These are phyloP conservation scores for Saitozyma sp. DNA, from an alignment of 768 basidiomycete species.

Conservation along the genomic window DNA sequence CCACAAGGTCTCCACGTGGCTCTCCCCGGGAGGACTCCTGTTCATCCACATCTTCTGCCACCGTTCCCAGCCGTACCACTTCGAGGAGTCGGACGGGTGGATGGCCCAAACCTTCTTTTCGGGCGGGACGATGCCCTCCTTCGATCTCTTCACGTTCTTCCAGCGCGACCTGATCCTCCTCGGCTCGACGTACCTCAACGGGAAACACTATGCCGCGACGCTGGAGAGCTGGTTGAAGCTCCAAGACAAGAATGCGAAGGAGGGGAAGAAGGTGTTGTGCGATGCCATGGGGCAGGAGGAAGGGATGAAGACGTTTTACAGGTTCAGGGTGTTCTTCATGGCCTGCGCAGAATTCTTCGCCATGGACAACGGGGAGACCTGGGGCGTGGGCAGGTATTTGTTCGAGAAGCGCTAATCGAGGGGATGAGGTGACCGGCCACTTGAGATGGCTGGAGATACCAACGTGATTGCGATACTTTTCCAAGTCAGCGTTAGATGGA, in stretches of 20 bases:
- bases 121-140: slow-evolving; percentile 72
- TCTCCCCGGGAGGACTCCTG: slow-evolving; percentile 61
- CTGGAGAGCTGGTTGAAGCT: slow-evolving; percentile 66
- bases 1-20: slow-evolving; percentile 66
- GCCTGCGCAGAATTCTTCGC: slow-evolving; percentile 70
- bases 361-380: slow-evolving; percentile 65
- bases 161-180: slow-evolving; percentile 64
- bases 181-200: slow-evolving; percentile 65
- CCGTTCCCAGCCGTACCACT: slow-evolving; percentile 65
- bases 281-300: slow-evolving; percentile 59
- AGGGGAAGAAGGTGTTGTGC: slow-evolving; percentile 59
- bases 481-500: neutral
- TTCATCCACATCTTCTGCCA: slow-evolving; percentile 76
- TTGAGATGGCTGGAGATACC: neutral
- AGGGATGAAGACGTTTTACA: slow-evolving; percentile 64
- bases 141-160: slow-evolving; percentile 59
- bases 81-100: slow-evolving; percentile 69
- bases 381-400: slow-evolving; percentile 51
- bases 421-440: neutral
- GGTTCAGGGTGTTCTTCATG: slow-evolving; percentile 71
- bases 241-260: slow-evolving; percentile 61
- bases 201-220: slow-evolving; percentile 66
- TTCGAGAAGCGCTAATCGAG: slow-evolving; percentile 29
- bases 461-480: neutral
- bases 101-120: slow-evolving; percentile 75